Base-by-base conservation (phyloP, 768 basidiomycete genomes). In the Scleroderma bovista region DNA sequence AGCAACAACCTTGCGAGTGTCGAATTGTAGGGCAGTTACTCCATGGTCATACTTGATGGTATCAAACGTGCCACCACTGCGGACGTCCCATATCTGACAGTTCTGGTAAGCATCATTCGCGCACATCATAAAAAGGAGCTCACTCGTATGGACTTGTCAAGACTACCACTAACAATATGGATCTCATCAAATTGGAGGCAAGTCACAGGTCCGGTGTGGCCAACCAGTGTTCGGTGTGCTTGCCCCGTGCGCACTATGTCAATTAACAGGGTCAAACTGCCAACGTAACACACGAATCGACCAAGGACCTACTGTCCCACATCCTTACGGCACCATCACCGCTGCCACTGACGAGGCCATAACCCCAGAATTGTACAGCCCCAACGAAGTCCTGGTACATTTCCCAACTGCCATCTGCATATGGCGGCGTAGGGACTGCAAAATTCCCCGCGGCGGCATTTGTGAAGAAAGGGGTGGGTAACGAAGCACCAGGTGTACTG, bases 371-470 rank as follows among this genome's bases (percentile, higher is more conserved):
- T 65, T 98, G 96, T 38, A 98, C 87, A 3, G 88, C 92, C 2
- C 96, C 96, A 8, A 99, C 93, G 63, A 95, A 98, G 67, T 99
- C 94, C 65, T 93, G 84, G 65, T 95, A 96, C 79, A 91, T 84
- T 52, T 95, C 93, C 85, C 88, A 91, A 51, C 81, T 88, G 6
- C 92, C 93, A 63, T 96, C 93, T 0, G 88, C 83, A 55, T 81
- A 89, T 1, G 91, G 88, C 22, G 93, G 92, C 1, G 83, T 93
- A 26, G 90, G 88, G 3, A 93, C 80, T 0, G 85, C 79, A 62
- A 95, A 93, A 17, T 75, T 70, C 38, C 82, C 84, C 13, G 79
- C 73, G 1, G 77, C 69, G 1, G 77, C 65, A 19, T 79, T 77
- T 23, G 81, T 69, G 58, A 84, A 78, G 15, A 76, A 59, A 52